phyloP scores from a whole-genome alignment of 208 protist species.

The Porcisia hertigi region DNA sequence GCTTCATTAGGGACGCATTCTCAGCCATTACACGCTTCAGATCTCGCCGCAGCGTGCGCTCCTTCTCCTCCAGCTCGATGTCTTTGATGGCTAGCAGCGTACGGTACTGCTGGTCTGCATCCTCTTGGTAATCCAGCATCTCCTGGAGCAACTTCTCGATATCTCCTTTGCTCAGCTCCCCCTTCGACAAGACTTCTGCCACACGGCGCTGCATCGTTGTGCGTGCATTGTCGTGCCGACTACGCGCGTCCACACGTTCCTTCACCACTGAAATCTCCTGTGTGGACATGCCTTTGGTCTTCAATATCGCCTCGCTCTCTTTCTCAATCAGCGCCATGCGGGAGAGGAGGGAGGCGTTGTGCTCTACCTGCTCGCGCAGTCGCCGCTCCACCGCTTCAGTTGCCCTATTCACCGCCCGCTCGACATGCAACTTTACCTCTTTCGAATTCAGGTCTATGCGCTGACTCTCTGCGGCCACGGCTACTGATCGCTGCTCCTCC shows the following conservation, averaged over 20 bases:
- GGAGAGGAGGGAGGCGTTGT: conserved; percentile 46
- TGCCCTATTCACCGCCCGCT: conserved; percentile 33
- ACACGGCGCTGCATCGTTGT: conserved; percentile 60
- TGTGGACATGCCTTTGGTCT: conserved; percentile 25
- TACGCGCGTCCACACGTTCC: conserved; percentile 35
- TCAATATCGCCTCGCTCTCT: conserved; percentile 38
- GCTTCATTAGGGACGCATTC: conserved; percentile 39
- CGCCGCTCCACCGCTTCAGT: conserved; percentile 40
- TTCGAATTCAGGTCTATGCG: conserved; percentile 19
- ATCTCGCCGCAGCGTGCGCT: conserved; percentile 31
- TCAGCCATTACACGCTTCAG: conserved; percentile 39
- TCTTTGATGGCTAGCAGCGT: conserved; percentile 60
- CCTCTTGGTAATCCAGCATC: conserved; percentile 80
- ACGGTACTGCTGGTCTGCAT: conserved; percentile 45
- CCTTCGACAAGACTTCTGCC: conserved; percentile 41
- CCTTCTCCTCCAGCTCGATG: conserved; percentile 55
- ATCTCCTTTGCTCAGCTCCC: conserved; percentile 45
- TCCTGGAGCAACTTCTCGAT: conserved; percentile 62
- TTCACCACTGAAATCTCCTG: conserved; percentile 29
- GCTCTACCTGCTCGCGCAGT: conserved; percentile 40
- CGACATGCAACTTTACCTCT: conserved; percentile 42
- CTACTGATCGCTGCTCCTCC: neutral
- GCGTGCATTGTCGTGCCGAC: conserved; percentile 27
- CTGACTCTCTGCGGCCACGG: neutral
- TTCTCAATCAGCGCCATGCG: conserved; percentile 51